Percentiles rank a stretch among this genome's conserved stretches.
These are phyloP conservation scores for Cladosporium oxysporum DNA, from an alignment of 2,329 filamentous ascomycete species.

Conservation along the genomic window DNA sequence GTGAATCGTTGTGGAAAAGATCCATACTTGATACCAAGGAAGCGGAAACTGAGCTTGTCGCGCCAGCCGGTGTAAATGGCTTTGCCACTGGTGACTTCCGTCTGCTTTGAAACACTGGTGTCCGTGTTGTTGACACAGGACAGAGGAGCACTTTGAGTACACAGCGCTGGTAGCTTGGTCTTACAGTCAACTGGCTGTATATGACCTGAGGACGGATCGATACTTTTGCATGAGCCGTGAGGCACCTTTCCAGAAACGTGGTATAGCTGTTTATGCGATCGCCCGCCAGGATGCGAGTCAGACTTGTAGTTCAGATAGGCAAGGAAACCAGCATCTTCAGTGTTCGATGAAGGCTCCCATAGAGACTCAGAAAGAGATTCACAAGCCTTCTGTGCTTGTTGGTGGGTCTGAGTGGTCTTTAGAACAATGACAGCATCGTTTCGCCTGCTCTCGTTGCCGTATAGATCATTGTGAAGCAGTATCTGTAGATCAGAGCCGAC, in stretches of 20 bases:
- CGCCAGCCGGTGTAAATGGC: slow-evolving; percentile 39
- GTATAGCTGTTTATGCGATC: not conserved
- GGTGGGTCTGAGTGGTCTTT: not conserved
- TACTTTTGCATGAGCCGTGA: not conserved
- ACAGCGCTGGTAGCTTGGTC: not conserved
- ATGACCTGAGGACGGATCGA: not conserved
- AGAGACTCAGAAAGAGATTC: not conserved
- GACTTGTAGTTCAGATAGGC: not conserved
- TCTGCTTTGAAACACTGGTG: not conserved
- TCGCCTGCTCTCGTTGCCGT: not conserved
- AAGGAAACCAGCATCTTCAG: not conserved
- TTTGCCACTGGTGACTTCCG: not conserved
- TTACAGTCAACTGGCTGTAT: not conserved
- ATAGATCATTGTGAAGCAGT: not conserved
- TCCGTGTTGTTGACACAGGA: not conserved
- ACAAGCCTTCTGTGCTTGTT: not conserved
- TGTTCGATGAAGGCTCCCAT: not conserved
- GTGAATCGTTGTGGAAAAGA: slow-evolving; percentile 48
- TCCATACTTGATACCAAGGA: slow-evolving; percentile 53
- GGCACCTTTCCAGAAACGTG: not conserved
- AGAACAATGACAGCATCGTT: not conserved
- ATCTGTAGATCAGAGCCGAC: not conserved
- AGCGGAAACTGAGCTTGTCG: slow-evolving; percentile 53
- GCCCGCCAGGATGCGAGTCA: not conserved
- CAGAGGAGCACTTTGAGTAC: not conserved